Conservation (phyloP, 2,329 filamentous ascomycete genomes). For the Cryphonectria japonica region DNA sequence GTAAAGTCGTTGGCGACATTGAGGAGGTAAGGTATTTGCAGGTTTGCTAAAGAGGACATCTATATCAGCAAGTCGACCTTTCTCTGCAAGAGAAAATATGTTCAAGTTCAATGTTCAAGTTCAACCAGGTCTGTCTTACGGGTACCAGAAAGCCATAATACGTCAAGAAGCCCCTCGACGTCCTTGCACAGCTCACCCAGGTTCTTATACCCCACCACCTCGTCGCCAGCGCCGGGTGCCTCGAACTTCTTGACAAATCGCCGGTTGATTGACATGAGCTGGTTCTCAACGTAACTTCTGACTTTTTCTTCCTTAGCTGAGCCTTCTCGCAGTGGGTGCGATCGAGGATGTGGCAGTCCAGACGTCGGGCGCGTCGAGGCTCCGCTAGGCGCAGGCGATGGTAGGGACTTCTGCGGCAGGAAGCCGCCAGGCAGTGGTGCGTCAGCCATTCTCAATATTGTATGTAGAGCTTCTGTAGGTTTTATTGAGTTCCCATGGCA, state of each 20-base stretch:
- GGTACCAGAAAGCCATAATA: conserved; percentile 86
- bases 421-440: conserved; percentile 51
- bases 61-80: not conserved
- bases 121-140: conserved; percentile 57
- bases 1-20: conserved; percentile 74
- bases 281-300: conserved; percentile 59
- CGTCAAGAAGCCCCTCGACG: conserved; percentile 73
- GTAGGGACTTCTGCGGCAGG: conserved; percentile 48
- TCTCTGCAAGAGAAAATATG: not conserved
- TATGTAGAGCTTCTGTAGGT: conserved; percentile 3
- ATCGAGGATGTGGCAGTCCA: conserved; percentile 59
- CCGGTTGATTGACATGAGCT: conserved; percentile 57
- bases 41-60: conserved; percentile 55
- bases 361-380: conserved; percentile 46
- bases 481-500: conserved; percentile 20
- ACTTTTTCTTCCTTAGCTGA: conserved; percentile 65
- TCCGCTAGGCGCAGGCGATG: conserved; percentile 59
- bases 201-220: conserved; percentile 56
- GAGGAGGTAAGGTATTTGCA: conserved; percentile 85
- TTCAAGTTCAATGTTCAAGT: too few relatives aligned
- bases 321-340: conserved; percentile 55
- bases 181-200: conserved; percentile 76
- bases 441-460: conserved; percentile 35
- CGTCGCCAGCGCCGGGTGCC: conserved; percentile 48
- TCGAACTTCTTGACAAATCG: conserved; percentile 65